Base-by-base conservation (phyloP, 805 yeast genomes). In the Saccharomyces jurei region DNA sequence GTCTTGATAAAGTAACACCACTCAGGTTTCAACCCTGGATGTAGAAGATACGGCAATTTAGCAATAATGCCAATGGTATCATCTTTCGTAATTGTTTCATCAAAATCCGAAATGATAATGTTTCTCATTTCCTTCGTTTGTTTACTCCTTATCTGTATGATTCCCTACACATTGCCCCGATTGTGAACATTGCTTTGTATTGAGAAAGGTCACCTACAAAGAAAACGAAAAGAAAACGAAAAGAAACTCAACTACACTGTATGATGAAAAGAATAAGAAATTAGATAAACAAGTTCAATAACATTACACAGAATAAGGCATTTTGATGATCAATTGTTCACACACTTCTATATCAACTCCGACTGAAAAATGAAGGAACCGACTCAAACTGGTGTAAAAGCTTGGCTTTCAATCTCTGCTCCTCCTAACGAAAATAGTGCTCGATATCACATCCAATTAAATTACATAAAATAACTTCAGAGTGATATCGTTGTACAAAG, bases 301-400 rank as follows among this genome's bases (percentile, higher is more conserved):
- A 13, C 29, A 28, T 6, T 48, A 52, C 36, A 48, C 21, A 41
- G 10, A 10, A 28, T 46, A 30, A 44, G 50, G 44, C 9, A 13
- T 17, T 27, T 30, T 21, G 17, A 4, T 21, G 27, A 26, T 32
- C 50, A 46, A 25, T 54, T 67, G 69, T 66, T 51, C 53, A 59
- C 71, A 66, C 71, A 51, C 71, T 67, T 67, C 71, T 67, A 67
- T 67, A 62, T 67, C 70, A 59, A 53, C 54, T 62, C 58, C 54
- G 57, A 56, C 67, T 66, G 54, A 48, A 49, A 51, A 50, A 50
- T 22, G 27, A 50, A 41, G 48, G 46, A 51, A 49, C 55, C 58
- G 56, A 58, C 59, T 58, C 61, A 58, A 58, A 58, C 61, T 44
- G 61, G 56, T 56, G 60, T 54, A 36, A 36, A 36, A 36, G 44